Evolutionary conservation across 2,329 filamentous ascomycete genomes (phyloP).

Genomic region (Cryphonectria parasitica): DNA sequence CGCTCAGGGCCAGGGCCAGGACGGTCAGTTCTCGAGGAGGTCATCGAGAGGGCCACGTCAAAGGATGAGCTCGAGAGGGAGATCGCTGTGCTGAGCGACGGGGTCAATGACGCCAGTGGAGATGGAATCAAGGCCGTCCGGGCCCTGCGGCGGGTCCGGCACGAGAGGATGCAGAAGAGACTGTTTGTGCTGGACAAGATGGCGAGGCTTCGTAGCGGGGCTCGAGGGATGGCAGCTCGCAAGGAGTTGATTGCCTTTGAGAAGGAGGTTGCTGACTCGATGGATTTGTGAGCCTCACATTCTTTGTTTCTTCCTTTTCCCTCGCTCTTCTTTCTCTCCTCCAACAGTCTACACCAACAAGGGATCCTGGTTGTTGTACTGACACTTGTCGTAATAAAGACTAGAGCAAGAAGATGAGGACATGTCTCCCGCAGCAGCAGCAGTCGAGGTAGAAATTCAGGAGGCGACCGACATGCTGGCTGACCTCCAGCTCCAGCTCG

Average conservation of each 20-base stretch:
- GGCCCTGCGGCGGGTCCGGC: constrained; percentile 63
- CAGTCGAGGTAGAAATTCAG: constrained; percentile 67
- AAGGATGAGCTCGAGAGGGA: constrained; percentile 63
- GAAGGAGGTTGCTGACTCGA: constrained; percentile 64
- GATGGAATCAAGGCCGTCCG: constrained; percentile 62
- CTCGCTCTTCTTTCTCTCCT: too few species aligned
- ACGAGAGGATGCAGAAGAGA: constrained; percentile 64
- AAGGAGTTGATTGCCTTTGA: constrained; percentile 74
- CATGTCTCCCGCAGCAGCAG: constrained; percentile 57
- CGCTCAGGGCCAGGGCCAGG: constrained; percentile 18
- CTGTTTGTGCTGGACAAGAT: constrained; percentile 74
- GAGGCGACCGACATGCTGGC: constrained; percentile 71
- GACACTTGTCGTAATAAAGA: constrained; percentile 35
- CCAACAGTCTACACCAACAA: too few species aligned
- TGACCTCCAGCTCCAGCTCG: constrained; percentile 69
- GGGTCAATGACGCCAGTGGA: constrained; percentile 53
- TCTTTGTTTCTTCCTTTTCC: too few species aligned
- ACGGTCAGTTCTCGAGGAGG: constrained; percentile 64
- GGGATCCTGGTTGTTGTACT: neutral
- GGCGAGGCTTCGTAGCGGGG: constrained; percentile 73
- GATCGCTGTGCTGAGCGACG: constrained; percentile 62
- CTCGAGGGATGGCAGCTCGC: constrained; percentile 74
- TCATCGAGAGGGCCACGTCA: constrained; percentile 64
- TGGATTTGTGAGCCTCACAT: constrained; percentile 47
- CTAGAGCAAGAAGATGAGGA: constrained; percentile 57